Percentiles rank a stretch among this genome's conserved stretches.
Evolutionary conservation across 495 filamentous ascomycete species (phyloP).

Genomic region (Lophiotrema nucula): DNA sequence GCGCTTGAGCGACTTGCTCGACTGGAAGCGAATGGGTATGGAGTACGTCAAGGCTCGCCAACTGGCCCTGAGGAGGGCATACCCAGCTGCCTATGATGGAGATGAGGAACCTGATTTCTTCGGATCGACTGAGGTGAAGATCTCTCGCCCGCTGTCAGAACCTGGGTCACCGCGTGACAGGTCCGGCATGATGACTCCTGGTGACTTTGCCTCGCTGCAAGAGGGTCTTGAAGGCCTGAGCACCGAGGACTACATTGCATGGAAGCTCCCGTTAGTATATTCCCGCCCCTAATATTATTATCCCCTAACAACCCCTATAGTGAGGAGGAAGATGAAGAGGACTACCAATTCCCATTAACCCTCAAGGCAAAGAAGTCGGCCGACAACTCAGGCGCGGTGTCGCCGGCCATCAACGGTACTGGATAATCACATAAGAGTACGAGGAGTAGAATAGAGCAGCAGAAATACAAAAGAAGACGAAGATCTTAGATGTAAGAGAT

Average conservation of each 20-base stretch:
- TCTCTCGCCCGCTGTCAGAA: slow-evolving; percentile 87
- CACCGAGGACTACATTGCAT: slow-evolving; percentile 96
- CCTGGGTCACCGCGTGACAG: slow-evolving; percentile 89
- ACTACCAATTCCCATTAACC: slow-evolving; percentile 89
- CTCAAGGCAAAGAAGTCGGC: slow-evolving; percentile 48
- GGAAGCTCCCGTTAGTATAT: slow-evolving; percentile 88
- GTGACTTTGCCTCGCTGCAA: slow-evolving; percentile 94
- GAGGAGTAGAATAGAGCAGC: too few relatives aligned
- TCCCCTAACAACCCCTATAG: slow-evolving; percentile 7
- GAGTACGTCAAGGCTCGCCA: slow-evolving; percentile 98
- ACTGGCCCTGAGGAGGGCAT: slow-evolving; percentile 85
- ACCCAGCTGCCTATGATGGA: slow-evolving; percentile 77
- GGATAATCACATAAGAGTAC: neutral
- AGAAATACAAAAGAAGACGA: neutral
- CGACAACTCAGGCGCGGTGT: slow-evolving; percentile 9
- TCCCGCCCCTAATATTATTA: neutral
- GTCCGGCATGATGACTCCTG: slow-evolving; percentile 97
- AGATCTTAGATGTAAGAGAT: neutral
- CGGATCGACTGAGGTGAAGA: slow-evolving; percentile 84
- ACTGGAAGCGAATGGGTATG: slow-evolving; percentile 99
- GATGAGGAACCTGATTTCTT: slow-evolving; percentile 76
- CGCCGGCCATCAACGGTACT: slow-evolving; percentile 15
- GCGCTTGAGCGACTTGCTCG: slow-evolving; percentile 86
- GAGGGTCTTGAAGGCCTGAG: slow-evolving; percentile 89
- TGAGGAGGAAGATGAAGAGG: slow-evolving; percentile 92